Conservation (phyloP, 441 rosid genomes). For the Adansonia grandidieri region DNA sequence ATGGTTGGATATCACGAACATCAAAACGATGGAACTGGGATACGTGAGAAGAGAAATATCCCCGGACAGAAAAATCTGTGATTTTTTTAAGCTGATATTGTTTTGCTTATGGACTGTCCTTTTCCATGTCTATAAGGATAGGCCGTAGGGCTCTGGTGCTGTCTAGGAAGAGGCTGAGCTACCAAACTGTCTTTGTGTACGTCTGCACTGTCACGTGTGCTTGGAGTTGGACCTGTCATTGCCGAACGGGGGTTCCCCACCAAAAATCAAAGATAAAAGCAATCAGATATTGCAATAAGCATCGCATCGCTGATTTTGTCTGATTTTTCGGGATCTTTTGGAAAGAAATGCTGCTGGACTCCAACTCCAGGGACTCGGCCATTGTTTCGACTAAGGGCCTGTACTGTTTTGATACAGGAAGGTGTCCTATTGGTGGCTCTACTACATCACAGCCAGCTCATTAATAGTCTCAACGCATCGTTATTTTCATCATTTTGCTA, state of each 20-base stretch:
- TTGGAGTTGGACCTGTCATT: constrained; percentile 40
- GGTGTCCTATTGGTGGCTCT: not conserved
- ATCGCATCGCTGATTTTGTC: constrained; percentile 20
- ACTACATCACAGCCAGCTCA: constrained; percentile 23
- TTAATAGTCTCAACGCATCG: constrained; percentile 17
- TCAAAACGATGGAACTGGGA: not conserved
- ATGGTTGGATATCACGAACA: not conserved
- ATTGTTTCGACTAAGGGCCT: not conserved
- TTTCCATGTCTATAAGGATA: constrained; percentile 38
- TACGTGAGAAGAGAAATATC: not conserved
- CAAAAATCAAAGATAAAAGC: constrained; percentile 21
- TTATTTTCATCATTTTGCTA: too few relatives aligned
- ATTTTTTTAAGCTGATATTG: constrained; percentile 22
- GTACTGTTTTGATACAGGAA: not conserved
- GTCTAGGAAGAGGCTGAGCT: constrained; percentile 23
- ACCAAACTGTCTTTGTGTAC: constrained; percentile 33
- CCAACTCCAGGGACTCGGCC: not conserved
- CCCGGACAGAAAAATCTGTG: constrained; percentile 34
- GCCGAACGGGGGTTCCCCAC: constrained; percentile 18
- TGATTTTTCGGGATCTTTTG: constrained; percentile 28
- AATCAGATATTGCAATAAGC: constrained; percentile 28
- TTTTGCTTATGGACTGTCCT: constrained; percentile 35
- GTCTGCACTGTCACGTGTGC: constrained; percentile 31
- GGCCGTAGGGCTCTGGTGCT: constrained; percentile 32
- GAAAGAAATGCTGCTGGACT: not conserved